Conservation (phyloP, 106 monocot genomes). For the Allium fistulosum region DNA sequence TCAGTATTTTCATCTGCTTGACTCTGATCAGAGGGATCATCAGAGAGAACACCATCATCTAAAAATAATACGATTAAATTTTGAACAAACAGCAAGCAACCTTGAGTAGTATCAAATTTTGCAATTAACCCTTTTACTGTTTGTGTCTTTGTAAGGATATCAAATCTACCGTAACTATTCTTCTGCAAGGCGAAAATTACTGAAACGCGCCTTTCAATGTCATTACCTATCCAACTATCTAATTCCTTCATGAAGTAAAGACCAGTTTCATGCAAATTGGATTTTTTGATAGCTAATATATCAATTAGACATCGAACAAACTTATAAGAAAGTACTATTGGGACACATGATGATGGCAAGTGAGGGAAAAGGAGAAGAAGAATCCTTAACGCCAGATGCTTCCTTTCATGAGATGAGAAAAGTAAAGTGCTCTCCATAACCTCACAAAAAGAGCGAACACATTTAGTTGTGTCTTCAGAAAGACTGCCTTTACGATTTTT, state of each 20-base stretch:
- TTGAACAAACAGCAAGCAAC: constrained; percentile 60
- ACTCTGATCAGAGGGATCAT: constrained; percentile 93
- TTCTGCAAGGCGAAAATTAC: constrained; percentile 69
- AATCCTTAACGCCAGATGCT: constrained; percentile 73
- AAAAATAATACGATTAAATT: constrained; percentile 77
- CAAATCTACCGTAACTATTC: constrained; percentile 81
- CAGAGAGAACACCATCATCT: constrained; percentile 49
- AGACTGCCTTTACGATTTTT: constrained; percentile 47
- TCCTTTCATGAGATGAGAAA: constrained; percentile 91
- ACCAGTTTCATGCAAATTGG: constrained; percentile 74
- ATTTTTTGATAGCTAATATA: constrained; percentile 50
- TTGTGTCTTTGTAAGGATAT: constrained; percentile 67
- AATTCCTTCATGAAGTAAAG: constrained; percentile 79
- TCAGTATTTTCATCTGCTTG: constrained; percentile 96
- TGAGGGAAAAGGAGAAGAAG: constrained; percentile 65
- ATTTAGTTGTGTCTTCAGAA: constrained; percentile 30
- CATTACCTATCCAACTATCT: constrained; percentile 41
- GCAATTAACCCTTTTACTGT: constrained; percentile 54
- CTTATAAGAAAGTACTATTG: constrained; percentile 67
- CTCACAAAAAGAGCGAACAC: constrained; percentile 59
- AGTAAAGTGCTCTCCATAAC: constrained; percentile 83
- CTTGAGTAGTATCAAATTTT: constrained; percentile 37
- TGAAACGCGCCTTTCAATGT: constrained; percentile 45
- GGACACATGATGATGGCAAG: constrained; percentile 45
- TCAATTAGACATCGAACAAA: constrained; percentile 91